Conservation (phyloP, 202 grass and related monocot species). For the Cymbopogon flexuosus region DNA sequence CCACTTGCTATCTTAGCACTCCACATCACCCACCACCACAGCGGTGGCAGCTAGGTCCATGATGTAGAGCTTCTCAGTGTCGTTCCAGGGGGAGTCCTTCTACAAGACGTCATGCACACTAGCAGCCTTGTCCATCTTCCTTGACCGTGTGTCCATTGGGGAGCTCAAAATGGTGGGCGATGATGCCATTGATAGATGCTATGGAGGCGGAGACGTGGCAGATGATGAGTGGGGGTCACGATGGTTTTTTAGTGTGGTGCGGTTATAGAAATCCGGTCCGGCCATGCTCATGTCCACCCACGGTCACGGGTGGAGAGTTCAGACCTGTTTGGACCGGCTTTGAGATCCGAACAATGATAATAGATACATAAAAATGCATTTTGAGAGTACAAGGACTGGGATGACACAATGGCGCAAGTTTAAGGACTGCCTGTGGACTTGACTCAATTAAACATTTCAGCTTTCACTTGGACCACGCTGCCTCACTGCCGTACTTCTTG, state of each 20-base stretch:
- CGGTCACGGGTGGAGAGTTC: neutral
- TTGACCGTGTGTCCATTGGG: neutral
- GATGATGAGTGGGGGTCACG: neutral
- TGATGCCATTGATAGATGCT: neutral
- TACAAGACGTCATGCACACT: too few species aligned
- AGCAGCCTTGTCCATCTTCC: too few species aligned
- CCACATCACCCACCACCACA: too few species aligned
- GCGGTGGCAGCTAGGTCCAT: too few species aligned
- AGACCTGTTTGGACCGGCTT: neutral
- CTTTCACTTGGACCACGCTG: conserved; percentile 97
- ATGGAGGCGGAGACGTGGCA: neutral
- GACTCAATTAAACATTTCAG: conserved; percentile 32
- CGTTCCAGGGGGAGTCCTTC: too few species aligned
- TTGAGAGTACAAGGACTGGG: neutral
- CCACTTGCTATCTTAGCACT: too few species aligned
- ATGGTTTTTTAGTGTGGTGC: too few species aligned
- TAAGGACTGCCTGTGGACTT: neutral
- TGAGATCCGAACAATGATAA: neutral
- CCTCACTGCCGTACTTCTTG: conserved; percentile 86
- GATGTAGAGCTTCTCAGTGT: too few species aligned
- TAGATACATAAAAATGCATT: neutral
- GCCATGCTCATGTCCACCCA: neutral
- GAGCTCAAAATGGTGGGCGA: neutral
- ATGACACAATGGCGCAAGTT: neutral
- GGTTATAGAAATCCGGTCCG: neutral